Conservation (phyloP, 78 protist genomes). For the Chrysochromulina parva region DNA sequence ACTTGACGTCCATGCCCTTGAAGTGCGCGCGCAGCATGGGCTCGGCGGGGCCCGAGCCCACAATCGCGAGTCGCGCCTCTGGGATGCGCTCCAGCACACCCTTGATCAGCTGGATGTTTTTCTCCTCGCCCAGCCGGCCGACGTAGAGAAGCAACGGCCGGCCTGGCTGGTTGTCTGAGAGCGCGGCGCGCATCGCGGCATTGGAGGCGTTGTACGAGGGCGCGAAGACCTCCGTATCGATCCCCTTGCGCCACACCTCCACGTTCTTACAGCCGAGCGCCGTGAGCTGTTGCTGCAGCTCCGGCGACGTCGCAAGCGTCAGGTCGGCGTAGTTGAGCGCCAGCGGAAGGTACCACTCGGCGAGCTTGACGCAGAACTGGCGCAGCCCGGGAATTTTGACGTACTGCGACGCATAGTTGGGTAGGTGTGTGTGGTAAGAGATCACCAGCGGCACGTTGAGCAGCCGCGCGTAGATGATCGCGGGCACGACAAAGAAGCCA, state of each 20-base stretch:
- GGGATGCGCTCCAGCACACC: background rate
- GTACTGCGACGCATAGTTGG: constrained; percentile 39
- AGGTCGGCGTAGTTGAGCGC: constrained; percentile 27
- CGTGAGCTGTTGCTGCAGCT: constrained; percentile 1
- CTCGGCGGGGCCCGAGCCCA: constrained; percentile 38
- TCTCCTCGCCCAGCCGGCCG: constrained; percentile 38
- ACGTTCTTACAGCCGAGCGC: background rate
- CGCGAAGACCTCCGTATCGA: constrained; percentile 26
- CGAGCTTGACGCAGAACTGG: background rate
- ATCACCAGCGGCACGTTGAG: constrained; percentile 2
- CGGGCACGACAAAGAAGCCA: background rate
- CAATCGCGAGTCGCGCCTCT: constrained; percentile 22
- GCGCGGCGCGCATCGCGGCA: background rate
- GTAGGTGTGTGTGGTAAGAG: constrained; percentile 56
- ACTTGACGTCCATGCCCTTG: background rate
- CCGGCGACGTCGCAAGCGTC: constrained; percentile 35
- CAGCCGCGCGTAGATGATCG: background rate
- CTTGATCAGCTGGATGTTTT: background rate
- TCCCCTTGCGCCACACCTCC: constrained; percentile 47
- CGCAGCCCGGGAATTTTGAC: background rate
- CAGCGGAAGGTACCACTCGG: background rate
- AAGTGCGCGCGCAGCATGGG: background rate
- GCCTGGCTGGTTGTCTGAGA: constrained; percentile 3
- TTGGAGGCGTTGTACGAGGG: background rate
- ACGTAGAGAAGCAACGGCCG: constrained; percentile 17